Conservation (phyloP, 2,329 filamentous ascomycete genomes). For the Trichothecium sympodiale region DNA sequence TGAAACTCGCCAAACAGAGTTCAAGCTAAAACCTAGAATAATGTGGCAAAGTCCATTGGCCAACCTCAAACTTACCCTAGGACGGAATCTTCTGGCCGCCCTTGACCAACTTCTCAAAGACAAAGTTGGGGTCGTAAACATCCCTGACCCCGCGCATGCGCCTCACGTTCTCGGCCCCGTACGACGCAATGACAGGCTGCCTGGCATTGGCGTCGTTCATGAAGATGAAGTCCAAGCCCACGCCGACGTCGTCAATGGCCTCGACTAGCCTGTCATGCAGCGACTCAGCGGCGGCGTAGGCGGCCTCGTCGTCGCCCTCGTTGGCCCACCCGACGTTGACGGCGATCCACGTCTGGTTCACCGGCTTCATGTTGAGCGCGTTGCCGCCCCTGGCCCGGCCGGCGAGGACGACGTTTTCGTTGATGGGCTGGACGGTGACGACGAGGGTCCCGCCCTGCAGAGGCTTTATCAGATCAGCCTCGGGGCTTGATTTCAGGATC, state of each 20-base stretch:
- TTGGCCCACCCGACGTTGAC: constrained; percentile 11
- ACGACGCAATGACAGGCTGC: background rate
- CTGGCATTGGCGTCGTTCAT: background rate
- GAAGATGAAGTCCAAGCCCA: background rate
- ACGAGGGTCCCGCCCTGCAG: too few relatives aligned
- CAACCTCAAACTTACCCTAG: too few relatives aligned
- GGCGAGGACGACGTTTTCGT: too few relatives aligned
- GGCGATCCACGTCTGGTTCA: constrained; percentile 2
- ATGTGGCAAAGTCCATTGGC: too few relatives aligned
- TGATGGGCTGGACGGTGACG: background rate
- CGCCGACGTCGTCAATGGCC: background rate
- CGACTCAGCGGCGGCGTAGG: constrained; percentile 10
- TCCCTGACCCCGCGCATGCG: background rate
- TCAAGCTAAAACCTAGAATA: too few relatives aligned
- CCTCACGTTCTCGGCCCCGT: background rate
- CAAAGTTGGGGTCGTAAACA: background rate
- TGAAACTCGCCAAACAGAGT: too few relatives aligned
- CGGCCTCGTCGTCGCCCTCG: constrained; percentile 8
- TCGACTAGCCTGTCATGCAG: too few relatives aligned
- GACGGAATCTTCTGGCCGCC: constrained; percentile 1
- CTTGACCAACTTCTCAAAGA: background rate
- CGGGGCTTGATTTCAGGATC: too few relatives aligned
- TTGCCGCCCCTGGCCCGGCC: constrained; percentile 16
- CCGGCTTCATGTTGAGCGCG: constrained; percentile 18
- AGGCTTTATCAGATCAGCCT: too few relatives aligned